A percentile compares a stretch with the other conserved stretches of the same genome.
phyloP scores from a whole-genome alignment of 352 stramenopile genomes.

The Ophiocytium majus region DNA sequence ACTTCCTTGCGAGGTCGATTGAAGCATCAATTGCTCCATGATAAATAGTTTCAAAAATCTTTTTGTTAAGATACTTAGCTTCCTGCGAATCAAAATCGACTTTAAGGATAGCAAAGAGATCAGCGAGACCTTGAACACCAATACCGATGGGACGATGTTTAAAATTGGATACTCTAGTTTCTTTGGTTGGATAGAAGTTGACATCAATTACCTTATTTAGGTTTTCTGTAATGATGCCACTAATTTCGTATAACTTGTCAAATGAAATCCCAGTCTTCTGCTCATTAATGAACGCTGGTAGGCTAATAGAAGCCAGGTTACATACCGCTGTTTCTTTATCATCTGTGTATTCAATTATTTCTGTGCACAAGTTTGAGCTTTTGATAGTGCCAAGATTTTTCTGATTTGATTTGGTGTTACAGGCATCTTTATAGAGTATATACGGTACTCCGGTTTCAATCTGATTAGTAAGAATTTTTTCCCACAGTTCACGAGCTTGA shows the following conservation, averaged over 20 bases:
- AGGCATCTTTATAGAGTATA: constrained; percentile 98
- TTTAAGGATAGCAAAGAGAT: constrained; percentile 95
- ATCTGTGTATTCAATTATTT: constrained; percentile 97
- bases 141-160: constrained; percentile 95
- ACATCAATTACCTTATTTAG: not conserved
- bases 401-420: constrained; percentile 97
- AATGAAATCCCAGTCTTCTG: constrained; percentile 35
- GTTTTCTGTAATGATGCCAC: not conserved
- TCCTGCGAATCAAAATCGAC: constrained; percentile 83
- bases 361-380: constrained; percentile 96
- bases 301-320: constrained; percentile 93
- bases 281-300: constrained; percentile 90
- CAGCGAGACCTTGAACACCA: constrained; percentile 92
- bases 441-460: constrained; percentile 98
- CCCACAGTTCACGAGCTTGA: constrained; percentile 95
- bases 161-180: constrained; percentile 85
- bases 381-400: constrained; percentile 97
- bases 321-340: constrained; percentile 95
- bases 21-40: constrained; percentile 89
- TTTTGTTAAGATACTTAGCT: constrained; percentile 89
- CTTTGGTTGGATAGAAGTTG: constrained; percentile 77
- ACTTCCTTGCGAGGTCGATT: constrained; percentile 82
- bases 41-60: constrained; percentile 99
- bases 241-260: not conserved
- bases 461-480: constrained; percentile 94